Evolutionary conservation across 2,329 filamentous ascomycete species (phyloP), one percentile per base, ranked within the genome.

Genomic region (Tolypocladium tropicale): DNA sequence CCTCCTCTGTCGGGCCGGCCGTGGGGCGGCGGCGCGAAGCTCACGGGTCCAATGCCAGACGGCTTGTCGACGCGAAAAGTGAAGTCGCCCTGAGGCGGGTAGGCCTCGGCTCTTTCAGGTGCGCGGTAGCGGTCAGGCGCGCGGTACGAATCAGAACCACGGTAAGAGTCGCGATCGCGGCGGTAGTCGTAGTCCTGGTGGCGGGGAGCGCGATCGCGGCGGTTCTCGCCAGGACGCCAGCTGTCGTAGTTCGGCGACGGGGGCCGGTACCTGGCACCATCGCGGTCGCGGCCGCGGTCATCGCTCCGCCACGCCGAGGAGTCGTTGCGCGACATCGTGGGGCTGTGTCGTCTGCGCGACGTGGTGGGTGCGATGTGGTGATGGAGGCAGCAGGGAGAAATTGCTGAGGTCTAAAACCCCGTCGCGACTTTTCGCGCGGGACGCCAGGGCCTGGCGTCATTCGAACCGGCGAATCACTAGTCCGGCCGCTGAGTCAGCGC

Each of bases 31-130:
- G 59, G 57, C 21, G 64, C 60, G 1, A 66, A 62, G 11, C 76
- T 70, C 21, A 39, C 18, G 23, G 55, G 32, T 21, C 71, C 67
- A 18, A 83, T 69, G 5, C 79, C 79, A 0, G 74, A 61, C 4
- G 81, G 80, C 53, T 78, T 78, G 12, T 81, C 75, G 46, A 77
- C 68, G 7, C 78, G 77, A 57, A 84, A 84, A 1, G 77, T 79
- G 63, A 84, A 84, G 53, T 83, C 79, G 39, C 79, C 67, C 52
- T 72, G 73, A 1, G 73, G 74, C 16, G 67, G 63, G 33, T 62
- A 61, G 14, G 67, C 65, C 4, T 32, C 28, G 18, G 18, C 18
- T 5, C 28, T 50, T 16, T 21, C 46, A 7, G 28, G 46, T 7
- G 28, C 46, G 4, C 66, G 64, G 33, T 71, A 69, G 9, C 7